Conservation (phyloP, 768 basidiomycete species). For the Boletus patriciae region DNA sequence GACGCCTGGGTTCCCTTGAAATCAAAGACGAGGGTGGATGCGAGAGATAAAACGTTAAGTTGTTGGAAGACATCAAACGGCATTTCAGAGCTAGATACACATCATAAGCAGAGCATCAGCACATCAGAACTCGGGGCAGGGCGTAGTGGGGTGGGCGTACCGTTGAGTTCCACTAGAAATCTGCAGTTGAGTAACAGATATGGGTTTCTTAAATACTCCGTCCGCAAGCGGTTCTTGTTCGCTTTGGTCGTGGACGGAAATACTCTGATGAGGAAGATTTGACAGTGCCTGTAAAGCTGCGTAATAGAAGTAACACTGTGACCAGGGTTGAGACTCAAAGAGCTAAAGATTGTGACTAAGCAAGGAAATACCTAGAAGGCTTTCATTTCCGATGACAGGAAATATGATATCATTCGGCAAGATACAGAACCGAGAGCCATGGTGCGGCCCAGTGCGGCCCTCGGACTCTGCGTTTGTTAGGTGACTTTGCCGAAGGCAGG, state of each 20-base stretch:
- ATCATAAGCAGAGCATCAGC: too few species aligned
- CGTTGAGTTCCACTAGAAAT: not conserved
- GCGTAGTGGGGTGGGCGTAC: not conserved
- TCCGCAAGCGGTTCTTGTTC: not conserved
- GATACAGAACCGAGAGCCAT: too few species aligned
- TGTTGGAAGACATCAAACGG: conserved; percentile 18
- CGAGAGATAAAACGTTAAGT: conserved; percentile 11
- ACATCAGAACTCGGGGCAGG: too few species aligned
- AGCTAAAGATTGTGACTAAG: too few species aligned
- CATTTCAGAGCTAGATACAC: conserved; percentile 4
- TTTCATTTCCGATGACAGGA: not conserved
- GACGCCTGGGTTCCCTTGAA: not conserved
- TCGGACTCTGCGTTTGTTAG: not conserved
- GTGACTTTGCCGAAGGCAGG: too few species aligned
- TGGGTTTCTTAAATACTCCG: not conserved
- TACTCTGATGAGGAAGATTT: not conserved
- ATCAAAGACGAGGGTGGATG: conserved; percentile 1
- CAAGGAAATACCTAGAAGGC: too few species aligned
- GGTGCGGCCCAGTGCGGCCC: too few species aligned
- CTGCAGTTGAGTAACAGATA: not conserved
- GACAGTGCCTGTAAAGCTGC: not conserved
- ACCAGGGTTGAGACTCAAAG: not conserved
- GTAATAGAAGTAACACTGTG: not conserved
- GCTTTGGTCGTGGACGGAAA: not conserved
- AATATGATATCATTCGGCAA: not conserved